A percentile compares a stretch with the other conserved stretches of the same genome.
Conservation (phyloP, 2,329 filamentous ascomycete species). For the Clathrospora elynae region DNA sequence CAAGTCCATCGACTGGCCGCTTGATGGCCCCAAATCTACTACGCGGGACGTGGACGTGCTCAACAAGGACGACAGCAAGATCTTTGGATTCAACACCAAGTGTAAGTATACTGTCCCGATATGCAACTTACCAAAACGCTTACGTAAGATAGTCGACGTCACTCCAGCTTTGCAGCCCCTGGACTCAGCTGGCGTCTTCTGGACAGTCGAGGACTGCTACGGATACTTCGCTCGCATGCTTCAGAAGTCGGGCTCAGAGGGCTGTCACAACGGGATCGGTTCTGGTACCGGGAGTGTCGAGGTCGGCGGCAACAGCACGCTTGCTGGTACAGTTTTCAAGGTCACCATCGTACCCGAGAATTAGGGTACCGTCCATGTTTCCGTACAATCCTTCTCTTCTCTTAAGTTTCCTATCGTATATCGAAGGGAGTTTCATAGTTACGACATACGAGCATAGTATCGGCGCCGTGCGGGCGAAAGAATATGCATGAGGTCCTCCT, state of each 20-base stretch:
- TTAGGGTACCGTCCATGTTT: not conserved
- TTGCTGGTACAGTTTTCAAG: slow-evolving; percentile 33
- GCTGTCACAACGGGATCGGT: slow-evolving; percentile 26
- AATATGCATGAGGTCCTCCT: too few relatives aligned
- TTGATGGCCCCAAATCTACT: slow-evolving; percentile 24
- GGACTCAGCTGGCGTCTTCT: slow-evolving; percentile 25
- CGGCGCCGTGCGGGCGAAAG: too few relatives aligned
- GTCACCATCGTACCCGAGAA: slow-evolving; percentile 20
- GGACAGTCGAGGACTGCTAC: slow-evolving; percentile 35
- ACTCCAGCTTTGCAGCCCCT: slow-evolving; percentile 25
- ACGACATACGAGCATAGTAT: not conserved
- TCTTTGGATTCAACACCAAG: slow-evolving; percentile 25
- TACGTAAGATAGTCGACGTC: slow-evolving; percentile 26
- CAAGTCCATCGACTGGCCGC: slow-evolving; percentile 22
- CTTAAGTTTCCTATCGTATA: slow-evolving; percentile 1
- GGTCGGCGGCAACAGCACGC: slow-evolving; percentile 26
- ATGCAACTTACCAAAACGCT: slow-evolving; percentile 11
- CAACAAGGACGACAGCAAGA: slow-evolving; percentile 17
- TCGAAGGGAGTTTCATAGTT: not conserved
- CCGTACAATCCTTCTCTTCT: not conserved
- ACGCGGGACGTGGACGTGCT: slow-evolving; percentile 27
- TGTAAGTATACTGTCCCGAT: slow-evolving; percentile 19
- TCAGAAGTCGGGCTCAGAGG: slow-evolving; percentile 20
- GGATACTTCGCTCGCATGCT: slow-evolving; percentile 37
- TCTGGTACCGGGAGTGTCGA: slow-evolving; percentile 30